Evolutionary conservation across 2,329 filamentous ascomycete genomes (phyloP).

Genomic region (Diaporthe ampelina): DNA sequence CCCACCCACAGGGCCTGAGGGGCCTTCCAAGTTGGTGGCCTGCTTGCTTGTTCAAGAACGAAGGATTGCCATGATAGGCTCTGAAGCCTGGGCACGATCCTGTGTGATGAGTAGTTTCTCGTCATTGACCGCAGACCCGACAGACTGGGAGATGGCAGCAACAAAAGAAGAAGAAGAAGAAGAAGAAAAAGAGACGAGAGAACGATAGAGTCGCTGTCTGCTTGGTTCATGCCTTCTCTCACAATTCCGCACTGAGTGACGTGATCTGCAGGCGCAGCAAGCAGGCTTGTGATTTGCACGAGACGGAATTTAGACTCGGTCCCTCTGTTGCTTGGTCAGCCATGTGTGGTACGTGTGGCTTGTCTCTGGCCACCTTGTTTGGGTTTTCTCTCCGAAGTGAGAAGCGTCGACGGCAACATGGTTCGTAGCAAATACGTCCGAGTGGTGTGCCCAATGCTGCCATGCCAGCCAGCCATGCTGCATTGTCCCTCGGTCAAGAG

Average conservation of each 20-base stretch:
- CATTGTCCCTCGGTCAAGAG: background rate
- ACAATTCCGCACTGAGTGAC: conserved; percentile 11
- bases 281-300: conserved; percentile 10
- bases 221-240: background rate
- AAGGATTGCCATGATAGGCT: conserved; percentile 12
- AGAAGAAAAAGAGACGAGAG: background rate
- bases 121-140: conserved; percentile 22
- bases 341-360: background rate
- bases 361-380: conserved; percentile 9
- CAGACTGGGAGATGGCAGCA: conserved; percentile 4
- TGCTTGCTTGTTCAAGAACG: background rate
- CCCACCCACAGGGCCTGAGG: conserved; percentile 9
- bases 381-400: background rate
- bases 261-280: conserved; percentile 27
- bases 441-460: background rate
- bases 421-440: conserved; percentile 4
- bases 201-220: background rate
- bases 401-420: conserved; percentile 8
- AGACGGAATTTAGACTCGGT: conserved; percentile 23
- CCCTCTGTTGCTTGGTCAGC: conserved; percentile 13
- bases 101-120: conserved; percentile 4
- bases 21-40: background rate
- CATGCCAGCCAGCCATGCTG: background rate
- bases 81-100: conserved; percentile 2
- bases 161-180: background rate